A percentile compares a stretch with the other conserved stretches of the same genome.
These are phyloP conservation scores for Haberlea rhodopensis DNA, from an alignment of 257 asterid genomes.

Conservation along the genomic window DNA sequence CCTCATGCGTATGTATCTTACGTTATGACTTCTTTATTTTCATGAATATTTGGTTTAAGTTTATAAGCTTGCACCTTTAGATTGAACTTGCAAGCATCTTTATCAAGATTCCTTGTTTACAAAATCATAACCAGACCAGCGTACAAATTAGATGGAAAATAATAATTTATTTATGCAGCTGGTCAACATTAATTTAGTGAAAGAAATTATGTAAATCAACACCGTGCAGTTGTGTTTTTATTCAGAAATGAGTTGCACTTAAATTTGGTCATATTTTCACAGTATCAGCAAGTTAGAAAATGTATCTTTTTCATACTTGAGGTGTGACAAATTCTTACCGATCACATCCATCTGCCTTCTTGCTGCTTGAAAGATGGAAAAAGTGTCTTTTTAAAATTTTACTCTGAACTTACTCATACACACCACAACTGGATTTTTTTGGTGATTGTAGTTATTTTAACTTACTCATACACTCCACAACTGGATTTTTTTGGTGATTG, in stretches of 20 bases:
- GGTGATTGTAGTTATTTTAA: neutral
- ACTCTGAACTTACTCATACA: too few species aligned
- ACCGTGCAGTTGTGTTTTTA: neutral
- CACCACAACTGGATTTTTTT: too few species aligned
- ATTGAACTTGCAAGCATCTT: neutral
- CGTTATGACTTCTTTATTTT: neutral
- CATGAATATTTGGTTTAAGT: slow-evolving; percentile 1
- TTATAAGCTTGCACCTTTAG: slow-evolving; percentile 5
- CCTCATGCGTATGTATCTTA: slow-evolving; percentile 50
- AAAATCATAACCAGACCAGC: neutral
- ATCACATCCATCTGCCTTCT: neutral
- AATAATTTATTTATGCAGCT: neutral
- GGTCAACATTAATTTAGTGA: neutral
- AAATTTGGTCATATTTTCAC: neutral
- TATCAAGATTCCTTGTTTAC: neutral
- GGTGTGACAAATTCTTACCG: neutral
- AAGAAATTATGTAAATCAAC: neutral
- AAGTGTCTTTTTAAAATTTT: too few species aligned
- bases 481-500: neutral
- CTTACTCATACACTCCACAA: neutral
- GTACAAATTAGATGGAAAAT: neutral
- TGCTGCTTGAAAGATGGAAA: neutral
- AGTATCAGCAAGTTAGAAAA: neutral
- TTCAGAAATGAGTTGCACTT: neutral
- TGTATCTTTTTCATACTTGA: neutral